Evolutionary conservation across 2,329 filamentous ascomycete genomes (phyloP), one percentile per base, ranked within the genome.

Genomic region (Clonostachys chloroleuca): DNA sequence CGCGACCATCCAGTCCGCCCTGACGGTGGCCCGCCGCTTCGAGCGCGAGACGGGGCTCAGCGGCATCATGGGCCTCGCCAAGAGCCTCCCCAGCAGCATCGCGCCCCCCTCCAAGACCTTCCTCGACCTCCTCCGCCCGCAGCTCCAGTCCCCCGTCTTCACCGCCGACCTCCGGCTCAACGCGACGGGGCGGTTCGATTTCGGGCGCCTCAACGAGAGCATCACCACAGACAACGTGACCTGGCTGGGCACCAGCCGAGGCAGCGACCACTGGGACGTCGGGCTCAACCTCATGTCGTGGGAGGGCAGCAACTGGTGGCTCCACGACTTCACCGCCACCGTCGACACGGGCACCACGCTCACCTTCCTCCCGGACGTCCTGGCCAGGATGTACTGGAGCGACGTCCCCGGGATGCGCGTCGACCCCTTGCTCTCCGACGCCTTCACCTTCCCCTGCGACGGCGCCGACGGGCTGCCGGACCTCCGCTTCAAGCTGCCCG

Each of bases 271-370:
- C 52, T 70, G 75, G 51, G 66, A 78, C 35, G 55, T 69, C 43
- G 56, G 60, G 12, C 85, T 86, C 60, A 66, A 75, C 40, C 60
- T 76, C 30, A 81, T 59, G 7, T 54, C 60, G 3, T 68, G 66
- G 60, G 52, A 51, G n/a, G 56, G 58, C 17, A 49, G 85, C 35
- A 73, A 84, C 59, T 73, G 86, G 49, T 66, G 64, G 43, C 73
- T 65, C 51, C 77, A 68, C 41, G 55, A 56, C 16, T 73, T 75
- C 54, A 65, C 67, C 30, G 77, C 82, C 42, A 84, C 86, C 47
- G 73, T 80, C 30, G 86, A 89, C 63, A 89, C 86, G 4, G 85
- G 84, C 20, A 86, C 83, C 5, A 83, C 84, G 1, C 69, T 89
- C 46, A 69, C 89, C 59, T 76, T 87, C 44, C 66, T 85, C 24